phyloP scores from a whole-genome alignment of 164 flowering plant species.

The Dillenia turbinata region DNA sequence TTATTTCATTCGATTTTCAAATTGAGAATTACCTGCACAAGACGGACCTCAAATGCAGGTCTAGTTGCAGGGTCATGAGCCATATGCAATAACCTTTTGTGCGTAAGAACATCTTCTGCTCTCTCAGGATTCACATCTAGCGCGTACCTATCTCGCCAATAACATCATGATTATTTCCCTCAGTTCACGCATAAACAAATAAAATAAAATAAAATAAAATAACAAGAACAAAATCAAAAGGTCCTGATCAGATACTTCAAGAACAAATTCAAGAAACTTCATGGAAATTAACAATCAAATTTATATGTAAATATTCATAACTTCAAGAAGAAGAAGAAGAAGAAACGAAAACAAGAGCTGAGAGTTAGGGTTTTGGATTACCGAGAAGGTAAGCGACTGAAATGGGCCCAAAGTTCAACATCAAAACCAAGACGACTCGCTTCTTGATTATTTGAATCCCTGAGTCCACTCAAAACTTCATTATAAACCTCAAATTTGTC shows the following conservation, averaged over 20 bases:
- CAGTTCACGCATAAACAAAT: no score
- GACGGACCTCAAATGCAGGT: slow-evolving; percentile 78
- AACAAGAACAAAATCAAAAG: not conserved
- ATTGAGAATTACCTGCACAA: slow-evolving; percentile 61
- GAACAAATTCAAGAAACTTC: not conserved
- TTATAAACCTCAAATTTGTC: slow-evolving; percentile 58
- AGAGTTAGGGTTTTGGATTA: slow-evolving; percentile 10
- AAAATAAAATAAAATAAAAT: no score
- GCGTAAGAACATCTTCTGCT: slow-evolving; percentile 90
- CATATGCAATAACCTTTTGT: slow-evolving; percentile 64
- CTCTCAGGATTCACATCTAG: slow-evolving; percentile 94
- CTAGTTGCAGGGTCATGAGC: slow-evolving; percentile 72
- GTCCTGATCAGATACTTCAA: not conserved
- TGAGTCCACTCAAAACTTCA: slow-evolving; percentile 63
- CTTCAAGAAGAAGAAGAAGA: no score
- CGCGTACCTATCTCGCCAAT: slow-evolving; percentile 56
- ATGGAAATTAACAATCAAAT: not conserved
- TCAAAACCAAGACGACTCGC: slow-evolving; percentile 50
- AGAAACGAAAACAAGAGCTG: not conserved
- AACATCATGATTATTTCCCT: not conserved
- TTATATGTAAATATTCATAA: not conserved
- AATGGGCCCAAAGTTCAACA: slow-evolving; percentile 66
- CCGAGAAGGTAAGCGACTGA: slow-evolving; percentile 64
- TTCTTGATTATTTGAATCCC: slow-evolving; percentile 39
- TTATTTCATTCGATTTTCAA: no score